These are phyloP conservation scores for Pseudovirgaria hyperparasitica DNA, from an alignment of 2,329 filamentous ascomycete species.

Conservation along the genomic window DNA sequence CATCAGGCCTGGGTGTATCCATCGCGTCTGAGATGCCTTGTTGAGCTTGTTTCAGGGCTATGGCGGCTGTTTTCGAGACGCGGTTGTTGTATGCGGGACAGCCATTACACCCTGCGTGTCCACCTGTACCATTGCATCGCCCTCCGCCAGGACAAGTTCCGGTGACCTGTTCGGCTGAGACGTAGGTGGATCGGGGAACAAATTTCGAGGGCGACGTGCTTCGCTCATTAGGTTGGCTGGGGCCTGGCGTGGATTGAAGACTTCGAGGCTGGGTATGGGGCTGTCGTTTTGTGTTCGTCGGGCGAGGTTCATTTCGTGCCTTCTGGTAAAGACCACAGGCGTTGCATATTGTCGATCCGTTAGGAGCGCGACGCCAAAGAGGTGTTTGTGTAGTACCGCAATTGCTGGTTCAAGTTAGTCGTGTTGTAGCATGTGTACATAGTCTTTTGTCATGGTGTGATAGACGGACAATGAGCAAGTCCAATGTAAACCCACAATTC, in stretches of 20 bases:
- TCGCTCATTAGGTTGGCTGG: conserved; percentile 23
- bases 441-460: too few species aligned
- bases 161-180: conserved; percentile 60
- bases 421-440: too few species aligned
- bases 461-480: too few species aligned
- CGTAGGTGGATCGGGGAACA: conserved; percentile 50
- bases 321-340: conserved; percentile 93
- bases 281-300: conserved; percentile 78
- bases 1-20: conserved; percentile 9
- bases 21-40: conserved; percentile 1
- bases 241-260: conserved; percentile 27
- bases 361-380: conserved; percentile 84
- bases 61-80: conserved; percentile 73
- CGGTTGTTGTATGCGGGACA: conserved; percentile 97
- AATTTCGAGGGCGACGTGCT: conserved; percentile 26
- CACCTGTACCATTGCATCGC: conserved; percentile 90
- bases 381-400: conserved; percentile 90
- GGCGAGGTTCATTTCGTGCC: conserved; percentile 79
- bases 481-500: too few species aligned
- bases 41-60: conserved; percentile 39
- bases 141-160: conserved; percentile 95
- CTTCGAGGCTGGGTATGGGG: conserved; percentile 27
- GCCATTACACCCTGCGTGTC: conserved; percentile 86
- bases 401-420: conserved; percentile 72
- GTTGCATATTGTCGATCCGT: conserved; percentile 93